Evolutionary conservation across 345 rosid genomes (phyloP).

Genomic region (Nephelium lappaceum): DNA sequence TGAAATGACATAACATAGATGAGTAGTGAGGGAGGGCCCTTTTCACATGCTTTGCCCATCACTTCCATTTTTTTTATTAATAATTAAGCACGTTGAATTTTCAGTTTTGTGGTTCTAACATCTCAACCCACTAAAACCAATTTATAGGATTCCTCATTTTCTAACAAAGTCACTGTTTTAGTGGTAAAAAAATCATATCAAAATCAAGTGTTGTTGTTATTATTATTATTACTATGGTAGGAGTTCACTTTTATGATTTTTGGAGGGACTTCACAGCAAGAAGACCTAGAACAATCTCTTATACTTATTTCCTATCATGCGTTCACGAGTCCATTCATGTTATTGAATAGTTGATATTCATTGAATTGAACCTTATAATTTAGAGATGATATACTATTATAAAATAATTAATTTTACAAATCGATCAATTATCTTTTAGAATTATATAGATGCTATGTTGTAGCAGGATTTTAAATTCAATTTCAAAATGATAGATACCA

Average conservation of each 20-base stretch:
- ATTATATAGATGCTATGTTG: no score
- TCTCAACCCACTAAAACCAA: background rate
- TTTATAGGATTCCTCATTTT: background rate
- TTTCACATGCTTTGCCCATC: conserved; percentile 7
- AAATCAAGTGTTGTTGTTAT: background rate
- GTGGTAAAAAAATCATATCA: background rate
- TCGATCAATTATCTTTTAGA: no score
- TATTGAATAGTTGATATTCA: background rate
- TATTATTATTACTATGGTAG: no score
- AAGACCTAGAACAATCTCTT: background rate
- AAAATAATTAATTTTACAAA: no score
- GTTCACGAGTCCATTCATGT: no score
- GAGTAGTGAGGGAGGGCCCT: background rate
- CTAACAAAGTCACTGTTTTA: background rate
- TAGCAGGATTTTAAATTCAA: no score
- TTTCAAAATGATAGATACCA: no score
- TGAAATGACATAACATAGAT: conserved; percentile 4
- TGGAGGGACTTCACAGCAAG: background rate
- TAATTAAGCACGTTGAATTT: background rate
- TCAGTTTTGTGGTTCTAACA: background rate
- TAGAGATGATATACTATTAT: no score
- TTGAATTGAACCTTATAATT: background rate
- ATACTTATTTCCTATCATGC: no score
- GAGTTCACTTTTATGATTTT: background rate
- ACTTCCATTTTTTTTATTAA: background rate